Evolutionary conservation across 2,329 filamentous ascomycete genomes (phyloP).

Genomic region (Claviceps quebecensis): DNA sequence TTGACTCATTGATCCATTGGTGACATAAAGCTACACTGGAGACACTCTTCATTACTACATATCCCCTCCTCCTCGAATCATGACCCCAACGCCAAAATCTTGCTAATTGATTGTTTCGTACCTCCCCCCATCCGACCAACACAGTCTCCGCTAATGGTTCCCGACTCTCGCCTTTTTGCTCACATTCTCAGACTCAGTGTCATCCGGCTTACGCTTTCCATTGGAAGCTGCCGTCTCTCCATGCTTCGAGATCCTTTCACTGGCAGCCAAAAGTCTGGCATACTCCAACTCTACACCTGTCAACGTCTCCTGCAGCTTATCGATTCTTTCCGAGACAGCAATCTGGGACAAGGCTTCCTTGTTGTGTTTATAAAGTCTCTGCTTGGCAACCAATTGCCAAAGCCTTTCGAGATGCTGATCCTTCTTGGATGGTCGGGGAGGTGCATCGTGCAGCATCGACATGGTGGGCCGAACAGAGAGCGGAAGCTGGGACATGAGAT

Average conservation of each 20-base stretch:
- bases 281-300: constrained; percentile 59
- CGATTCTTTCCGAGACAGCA: constrained; percentile 51
- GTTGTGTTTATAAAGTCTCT: constrained; percentile 63
- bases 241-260: constrained; percentile 25
- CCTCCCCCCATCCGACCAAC: not conserved
- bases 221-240: constrained; percentile 11
- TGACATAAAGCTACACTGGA: not conserved
- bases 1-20: not conserved
- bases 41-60: not conserved
- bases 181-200: constrained; percentile 12
- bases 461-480: constrained; percentile 39
- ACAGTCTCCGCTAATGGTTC: constrained; percentile 11
- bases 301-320: constrained; percentile 58
- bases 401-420: constrained; percentile 52
- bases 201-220: constrained; percentile 33
- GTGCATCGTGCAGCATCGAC: constrained; percentile 24
- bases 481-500: constrained; percentile 49
- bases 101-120: not conserved
- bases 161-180: constrained; percentile 34
- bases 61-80: not conserved
- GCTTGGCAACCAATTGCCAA: constrained; percentile 65
- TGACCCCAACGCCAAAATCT: not conserved
- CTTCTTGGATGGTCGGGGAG: constrained; percentile 31
- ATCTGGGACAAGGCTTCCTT: constrained; percentile 56
- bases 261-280: constrained; percentile 42